These are phyloP conservation scores for Heliosperma pusillum DNA, from an alignment of 148 eudicot genomes.

Conservation along the genomic window DNA sequence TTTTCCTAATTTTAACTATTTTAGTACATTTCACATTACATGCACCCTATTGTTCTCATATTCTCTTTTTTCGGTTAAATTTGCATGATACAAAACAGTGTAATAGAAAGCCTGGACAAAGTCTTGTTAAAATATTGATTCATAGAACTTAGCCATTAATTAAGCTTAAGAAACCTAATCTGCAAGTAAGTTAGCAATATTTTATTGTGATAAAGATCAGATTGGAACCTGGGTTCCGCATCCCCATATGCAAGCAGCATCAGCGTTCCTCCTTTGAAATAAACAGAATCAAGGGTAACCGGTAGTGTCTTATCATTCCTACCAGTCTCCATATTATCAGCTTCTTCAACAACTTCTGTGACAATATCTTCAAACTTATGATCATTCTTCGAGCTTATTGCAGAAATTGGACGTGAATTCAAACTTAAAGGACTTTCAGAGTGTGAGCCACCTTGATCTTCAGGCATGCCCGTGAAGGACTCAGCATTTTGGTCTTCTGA, in stretches of 20 bases:
- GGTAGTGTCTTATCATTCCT: slow-evolving; percentile 70
- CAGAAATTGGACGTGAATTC: slow-evolving; percentile 28
- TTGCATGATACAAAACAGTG: background rate
- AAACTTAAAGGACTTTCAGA: slow-evolving; percentile 23
- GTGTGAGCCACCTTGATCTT: slow-evolving; percentile 29
- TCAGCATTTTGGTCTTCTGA: slow-evolving; percentile 30
- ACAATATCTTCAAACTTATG: slow-evolving; percentile 52
- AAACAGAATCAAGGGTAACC: slow-evolving; percentile 74
- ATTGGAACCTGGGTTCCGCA: slow-evolving; percentile 71
- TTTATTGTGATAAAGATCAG: background rate
- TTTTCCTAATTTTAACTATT: too few relatives aligned
- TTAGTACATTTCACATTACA: too few relatives aligned
- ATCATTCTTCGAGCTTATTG: slow-evolving; percentile 42
- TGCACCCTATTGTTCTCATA: too few relatives aligned
- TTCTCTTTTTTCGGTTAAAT: background rate
- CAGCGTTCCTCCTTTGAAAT: slow-evolving; percentile 78
- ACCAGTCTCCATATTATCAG: slow-evolving; percentile 39
- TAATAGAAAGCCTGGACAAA: background rate
- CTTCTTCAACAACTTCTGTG: slow-evolving; percentile 61
- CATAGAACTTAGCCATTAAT: background rate
- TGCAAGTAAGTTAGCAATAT: background rate
- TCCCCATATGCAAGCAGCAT: slow-evolving; percentile 98
- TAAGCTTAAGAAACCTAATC: background rate
- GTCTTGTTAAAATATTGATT: slow-evolving; percentile 8
- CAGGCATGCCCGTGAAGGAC: slow-evolving; percentile 24